phyloP scores from a whole-genome alignment of 2,329 filamentous ascomycete species.

The Stachybotrys elegans region DNA sequence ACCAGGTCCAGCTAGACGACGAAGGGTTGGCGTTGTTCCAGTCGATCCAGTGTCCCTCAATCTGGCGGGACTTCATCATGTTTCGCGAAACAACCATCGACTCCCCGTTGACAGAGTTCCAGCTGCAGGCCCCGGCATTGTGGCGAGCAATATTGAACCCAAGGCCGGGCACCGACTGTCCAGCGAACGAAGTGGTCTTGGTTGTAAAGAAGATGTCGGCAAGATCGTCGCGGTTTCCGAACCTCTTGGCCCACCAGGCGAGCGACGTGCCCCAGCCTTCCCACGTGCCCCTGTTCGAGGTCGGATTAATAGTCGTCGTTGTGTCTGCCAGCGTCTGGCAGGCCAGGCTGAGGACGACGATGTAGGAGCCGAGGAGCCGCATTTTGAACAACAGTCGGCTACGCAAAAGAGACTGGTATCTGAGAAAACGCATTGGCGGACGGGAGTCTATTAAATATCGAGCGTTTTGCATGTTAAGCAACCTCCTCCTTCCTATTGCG shows the following conservation, averaged over 20 bases:
- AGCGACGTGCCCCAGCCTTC: conserved; percentile 39
- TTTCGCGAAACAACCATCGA: conserved; percentile 30
- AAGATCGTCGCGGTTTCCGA: conserved; percentile 34
- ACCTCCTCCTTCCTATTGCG: too few species aligned
- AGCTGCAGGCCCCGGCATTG: conserved; percentile 35
- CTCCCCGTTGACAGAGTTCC: conserved; percentile 25
- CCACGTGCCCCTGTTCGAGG: conserved; percentile 33
- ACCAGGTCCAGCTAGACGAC: conserved; percentile 34
- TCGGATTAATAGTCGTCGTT: conserved; percentile 2
- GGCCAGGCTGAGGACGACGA: not conserved
- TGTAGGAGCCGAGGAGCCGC: too few species aligned
- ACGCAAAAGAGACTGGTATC: too few species aligned
- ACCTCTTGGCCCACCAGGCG: conserved; percentile 37
- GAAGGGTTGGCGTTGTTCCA: conserved; percentile 27
- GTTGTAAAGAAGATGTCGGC: conserved; percentile 34
- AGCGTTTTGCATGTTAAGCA: too few species aligned
- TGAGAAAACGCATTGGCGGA: too few species aligned
- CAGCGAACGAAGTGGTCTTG: conserved; percentile 21
- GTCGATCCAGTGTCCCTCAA: conserved; percentile 35
- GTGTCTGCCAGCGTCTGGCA: not conserved
- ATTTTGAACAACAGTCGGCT: too few species aligned
- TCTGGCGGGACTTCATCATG: conserved; percentile 30
- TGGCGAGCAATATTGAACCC: conserved; percentile 38
- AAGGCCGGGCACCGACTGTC: conserved; percentile 28
- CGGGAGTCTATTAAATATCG: too few species aligned